Percentiles rank a stretch among this genome's conserved stretches.
Evolutionary conservation across 2,329 filamentous ascomycete species (phyloP).

Genomic region (Trichoderma asperellum): DNA sequence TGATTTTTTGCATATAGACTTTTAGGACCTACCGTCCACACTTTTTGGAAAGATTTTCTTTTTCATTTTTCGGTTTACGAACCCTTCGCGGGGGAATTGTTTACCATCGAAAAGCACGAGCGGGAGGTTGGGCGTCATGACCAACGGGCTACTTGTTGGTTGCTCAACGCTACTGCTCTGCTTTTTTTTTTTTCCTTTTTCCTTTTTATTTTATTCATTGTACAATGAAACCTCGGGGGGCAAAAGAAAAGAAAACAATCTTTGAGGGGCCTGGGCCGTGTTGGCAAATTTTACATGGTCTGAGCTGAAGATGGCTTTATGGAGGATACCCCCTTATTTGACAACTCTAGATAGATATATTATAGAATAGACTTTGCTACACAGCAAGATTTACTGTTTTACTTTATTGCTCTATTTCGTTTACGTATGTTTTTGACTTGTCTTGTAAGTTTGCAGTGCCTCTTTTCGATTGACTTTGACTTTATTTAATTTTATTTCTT

Average conservation of each 20-base stretch:
- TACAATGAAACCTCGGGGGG: slow-evolving; percentile 24
- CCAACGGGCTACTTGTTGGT: slow-evolving; percentile 22
- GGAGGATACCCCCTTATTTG: slow-evolving; percentile 35
- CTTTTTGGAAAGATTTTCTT: slow-evolving; percentile 28
- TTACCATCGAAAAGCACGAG: slow-evolving; percentile 5
- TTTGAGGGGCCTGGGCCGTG: slow-evolving; percentile 28
- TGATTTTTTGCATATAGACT: slow-evolving; percentile 31
- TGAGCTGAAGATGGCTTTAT: slow-evolving; percentile 39
- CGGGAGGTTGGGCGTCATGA: neutral
- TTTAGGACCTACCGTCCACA: slow-evolving; percentile 27
- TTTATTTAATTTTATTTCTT: neutral
- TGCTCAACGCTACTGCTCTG: neutral
- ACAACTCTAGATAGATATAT: slow-evolving; percentile 28
- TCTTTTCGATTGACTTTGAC: neutral
- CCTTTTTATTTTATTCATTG: slow-evolving; percentile 11
- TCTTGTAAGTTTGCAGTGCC: neutral
- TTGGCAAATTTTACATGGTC: slow-evolving; percentile 36
- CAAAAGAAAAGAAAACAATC: slow-evolving; percentile 28
- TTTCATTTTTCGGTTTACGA: slow-evolving; percentile 22
- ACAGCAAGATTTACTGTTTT: slow-evolving; percentile 16
- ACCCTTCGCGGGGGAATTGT: slow-evolving; percentile 26
- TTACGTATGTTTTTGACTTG: neutral
- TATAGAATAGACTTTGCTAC: slow-evolving; percentile 26
- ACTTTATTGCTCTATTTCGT: neutral
- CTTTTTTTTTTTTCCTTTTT: slow-evolving; percentile 5